Evolutionary conservation across 495 filamentous ascomycete species (phyloP), one percentile per base, ranked within the genome.

Genomic region (Aspergillus hancockii): DNA sequence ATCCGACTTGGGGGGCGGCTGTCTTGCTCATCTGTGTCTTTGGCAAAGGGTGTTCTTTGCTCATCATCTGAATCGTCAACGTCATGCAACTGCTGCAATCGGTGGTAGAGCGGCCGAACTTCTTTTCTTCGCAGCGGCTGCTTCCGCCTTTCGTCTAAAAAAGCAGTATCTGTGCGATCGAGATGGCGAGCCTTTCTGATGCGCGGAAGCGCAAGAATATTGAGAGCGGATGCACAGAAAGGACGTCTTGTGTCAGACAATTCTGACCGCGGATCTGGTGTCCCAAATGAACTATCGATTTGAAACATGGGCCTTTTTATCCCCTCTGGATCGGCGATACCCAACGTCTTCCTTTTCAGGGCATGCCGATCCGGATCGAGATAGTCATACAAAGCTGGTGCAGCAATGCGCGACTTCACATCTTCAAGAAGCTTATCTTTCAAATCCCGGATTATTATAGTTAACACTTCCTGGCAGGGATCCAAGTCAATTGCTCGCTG

Each of bases 401-500:
- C 88, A 13, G 88, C 90, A 41, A 98, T 87, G 58, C 92, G 88
- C 55, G 86, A 89, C 67, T 91, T 90, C 62, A 96, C 87, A 68
- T 96, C 90, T 63, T 87, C 87, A 52, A 98, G 81, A 19, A 99
- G 74, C 68, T 93, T 91, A 64, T 92, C 86, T 58, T 82, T 87
- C 67, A 98, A 77, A 67, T 97, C 92, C n/a, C 83, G 83, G 49
- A 86, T 82, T 16, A 97, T 80, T 52, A 88, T 83, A 32, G 92
- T 85, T 19, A 90, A 73, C 40, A 94, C 91, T 64, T 90, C 93
- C 19, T 79, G 76, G n/a, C 91, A 89, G 40, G 93, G 92, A 67
- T 98, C 93, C 52, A 96, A 79, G 61, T 92, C 87, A 62, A 85
- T 82, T 1, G 91, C 93, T 47, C 93, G 77, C 58, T 92, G 86